Conservation (phyloP, 73 alveolate species). For the Paramecium pentaurelia region DNA sequence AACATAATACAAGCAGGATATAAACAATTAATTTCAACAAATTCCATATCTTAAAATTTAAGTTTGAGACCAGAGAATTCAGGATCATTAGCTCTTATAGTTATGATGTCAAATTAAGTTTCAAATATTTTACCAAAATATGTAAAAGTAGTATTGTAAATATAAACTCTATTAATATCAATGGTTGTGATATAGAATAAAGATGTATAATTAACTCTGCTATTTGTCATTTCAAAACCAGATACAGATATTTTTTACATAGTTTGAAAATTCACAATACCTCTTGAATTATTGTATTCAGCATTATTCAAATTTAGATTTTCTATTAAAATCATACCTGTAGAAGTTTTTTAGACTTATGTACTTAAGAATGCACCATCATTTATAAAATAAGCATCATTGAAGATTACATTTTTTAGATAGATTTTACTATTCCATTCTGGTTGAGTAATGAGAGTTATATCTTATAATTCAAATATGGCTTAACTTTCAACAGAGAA, state of each 20-base stretch:
- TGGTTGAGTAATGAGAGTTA: background rate
- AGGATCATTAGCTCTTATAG: background rate
- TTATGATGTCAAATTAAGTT: background rate
- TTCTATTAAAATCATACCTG: background rate
- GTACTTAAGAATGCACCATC: conserved; percentile 28
- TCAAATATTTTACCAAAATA: background rate
- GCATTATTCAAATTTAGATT: background rate
- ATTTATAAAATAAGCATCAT: background rate
- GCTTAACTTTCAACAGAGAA: background rate
- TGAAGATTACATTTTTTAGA: background rate
- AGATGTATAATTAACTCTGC: background rate
- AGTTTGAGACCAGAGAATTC: conserved; percentile 11
- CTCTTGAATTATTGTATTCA: background rate
- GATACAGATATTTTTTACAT: background rate
- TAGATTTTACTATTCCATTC: conserved; percentile 12
- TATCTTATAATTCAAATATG: background rate
- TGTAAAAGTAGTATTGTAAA: conserved; percentile 1
- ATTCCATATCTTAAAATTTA: background rate
- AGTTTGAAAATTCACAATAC: background rate
- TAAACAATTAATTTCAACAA: background rate
- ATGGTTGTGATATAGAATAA: background rate
- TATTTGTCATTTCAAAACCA: background rate
- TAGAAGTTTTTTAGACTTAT: background rate
- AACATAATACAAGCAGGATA: background rate
- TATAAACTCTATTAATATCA: background rate